Evolutionary conservation across 2,329 filamentous ascomycete genomes (phyloP), one percentile per base, ranked within the genome.

Genomic region (Akanthomyces uredinophilus): DNA sequence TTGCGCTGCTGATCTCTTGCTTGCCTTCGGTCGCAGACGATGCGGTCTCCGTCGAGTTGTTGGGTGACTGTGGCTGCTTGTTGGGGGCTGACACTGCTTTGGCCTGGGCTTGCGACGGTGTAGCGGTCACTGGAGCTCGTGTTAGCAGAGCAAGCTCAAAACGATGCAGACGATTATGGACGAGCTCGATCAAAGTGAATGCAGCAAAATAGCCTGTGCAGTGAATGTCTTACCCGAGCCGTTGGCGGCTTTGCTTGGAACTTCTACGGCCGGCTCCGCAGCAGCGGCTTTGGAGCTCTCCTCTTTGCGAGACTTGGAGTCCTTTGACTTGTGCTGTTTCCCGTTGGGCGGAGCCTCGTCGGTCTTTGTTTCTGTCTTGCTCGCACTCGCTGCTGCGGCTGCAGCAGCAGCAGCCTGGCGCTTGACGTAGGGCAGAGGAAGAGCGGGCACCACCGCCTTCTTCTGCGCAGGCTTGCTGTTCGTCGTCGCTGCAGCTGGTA

Each of bases 381-480:
- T 61, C 57, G 52, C 69, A 56, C 69, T 70, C 37, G 41, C n/a
- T 16, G 39, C 3, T 16, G 73, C n/a, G 20, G 39, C 3, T 16
- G 73, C 69, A 24, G 71, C 67, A 13, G 71, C 68, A 43, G 73
- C 71, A 62, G 72, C 71, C 66, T 76, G 71, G 61, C 75, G 74
- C 66, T 75, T 78, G 56, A 74, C 69, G 64, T 75, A 71, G 20
- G 73, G 73, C 64, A 78, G 66, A 54, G 76, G 76, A 51, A 78
- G 72, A 61, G 71, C 76, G 63, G 76, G 75, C 62, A 74, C 68
- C 46, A 77, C 70, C 53, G 73, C 69, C 65, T 73, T 75, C 58
- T 57, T 64, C 51, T 60, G 58, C 52, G 62, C 69, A 64, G 62
- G 66, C 68, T 59, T 71, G 69, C 32, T 35, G 32, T 37, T 51